Evolutionary conservation across 768 basidiomycete species (phyloP), one percentile per base, ranked within the genome.

Genomic region (Boletellus ananiceps): DNA sequence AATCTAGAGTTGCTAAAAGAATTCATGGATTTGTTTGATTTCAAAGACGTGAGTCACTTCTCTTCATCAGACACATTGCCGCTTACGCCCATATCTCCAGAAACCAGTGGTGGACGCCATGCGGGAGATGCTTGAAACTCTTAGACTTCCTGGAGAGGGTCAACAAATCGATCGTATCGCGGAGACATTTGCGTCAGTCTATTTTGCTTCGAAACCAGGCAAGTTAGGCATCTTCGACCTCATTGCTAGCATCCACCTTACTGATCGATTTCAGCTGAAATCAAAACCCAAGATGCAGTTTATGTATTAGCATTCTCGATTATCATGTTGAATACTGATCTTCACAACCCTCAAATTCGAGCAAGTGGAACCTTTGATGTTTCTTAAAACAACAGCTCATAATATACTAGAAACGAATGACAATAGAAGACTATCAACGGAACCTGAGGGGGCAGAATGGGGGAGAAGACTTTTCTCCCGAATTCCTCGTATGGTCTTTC

Each of bases 311-410:
- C 95, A 1, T 99, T 85, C 67, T 97, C 96, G 0, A 85, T 99
- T 52, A 97, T 99, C 67, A 81, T 99, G 93, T 80, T 99, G 43
- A 99, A 99, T 69, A 99, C 96, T 8, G 96, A 99, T 71, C 81
- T 83, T 29, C 94, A 97, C 65, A 97, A 90, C 63, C 93, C 94
- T 12, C 93, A 96, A 75, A 80, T 94, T 52, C 73, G 89, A 63
- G 92, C 88, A 63, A 66, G 84, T 49, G 60, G 11, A 21, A 43
- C 32, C 40, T 1, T 32, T n/a, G 2, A 25, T 6, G n/a, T 23
- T 37, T 49, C 34, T 31, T 19, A 11, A 29, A n/a, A n/a, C 32
- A 33, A 16, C 42, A 19, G 21, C 47, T 59, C 31, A 55, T 42
- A 29, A 46, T 43, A 40, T 36, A 40, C 21, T 57, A 95, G 87